Base-by-base conservation (phyloP, 768 basidiomycete genomes). In the Tubosaeta brunneosetosa region DNA sequence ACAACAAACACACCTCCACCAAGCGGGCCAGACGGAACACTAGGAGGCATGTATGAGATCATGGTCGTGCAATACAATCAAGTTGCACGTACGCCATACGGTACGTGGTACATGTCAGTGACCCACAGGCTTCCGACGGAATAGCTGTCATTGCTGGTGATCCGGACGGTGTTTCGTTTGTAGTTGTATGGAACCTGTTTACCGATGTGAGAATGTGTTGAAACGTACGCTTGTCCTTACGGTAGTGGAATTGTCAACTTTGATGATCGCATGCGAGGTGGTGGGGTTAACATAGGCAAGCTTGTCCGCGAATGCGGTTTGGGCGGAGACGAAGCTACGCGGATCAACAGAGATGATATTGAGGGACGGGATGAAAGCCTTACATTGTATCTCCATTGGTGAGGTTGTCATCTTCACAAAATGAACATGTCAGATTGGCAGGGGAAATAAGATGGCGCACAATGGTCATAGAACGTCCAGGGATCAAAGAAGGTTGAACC, bases 11-110 rank as follows among this genome's bases (percentile, higher is more conserved):
- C 44, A 66, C 54, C 72, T 71, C 76, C 72, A 81, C 76, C 79
- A 83, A 19, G 82, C 81, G 14, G 84, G 82, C 84, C 85, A 86
- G 26, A 85, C 84, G 6, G 84, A 84, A 60, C 85, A 86, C 84
- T 86, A 38, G 33, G 32, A 25, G 14, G 41, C 41, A 53, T 26
- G 34, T 19, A 33, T 33, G 40, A 50, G 43, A 45, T 55, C 22
- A 49, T 50, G 6, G n/a, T 47, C 13, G 44, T 38, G 27, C 26
- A 46, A 1, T 53, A 32, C 29, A 7, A 45, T 3, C 22, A 22
- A 19, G 25, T 47, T 13, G 43, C 40, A 74, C 78, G 58, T 56
- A 83, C 82, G 5, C 83, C 83, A 50, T 73, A 86, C 1, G 85
- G 85, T 17, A 83, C 74, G 66, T 87, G 85, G 44, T 78, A 66